A percentile compares a stretch with the other conserved stretches of the same genome.
These are phyloP conservation scores for Ogataea angusta DNA, from an alignment of 805 yeast species.

Conservation along the genomic window DNA sequence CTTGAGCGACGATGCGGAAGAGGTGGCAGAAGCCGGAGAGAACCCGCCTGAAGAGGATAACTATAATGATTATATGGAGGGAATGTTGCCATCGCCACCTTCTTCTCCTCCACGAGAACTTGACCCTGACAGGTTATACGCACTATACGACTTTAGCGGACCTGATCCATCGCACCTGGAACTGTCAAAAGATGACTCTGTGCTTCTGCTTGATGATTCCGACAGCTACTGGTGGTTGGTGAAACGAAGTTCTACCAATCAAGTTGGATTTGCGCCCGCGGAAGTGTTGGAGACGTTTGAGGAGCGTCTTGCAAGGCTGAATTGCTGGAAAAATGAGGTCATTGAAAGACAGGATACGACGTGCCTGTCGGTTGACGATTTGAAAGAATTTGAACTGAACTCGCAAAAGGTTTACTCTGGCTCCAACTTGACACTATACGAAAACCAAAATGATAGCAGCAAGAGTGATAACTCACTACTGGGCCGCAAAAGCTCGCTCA, in stretches of 20 bases:
- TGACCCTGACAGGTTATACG: conserved; percentile 81
- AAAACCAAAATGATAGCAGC: conserved; percentile 12
- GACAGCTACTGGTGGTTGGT: conserved; percentile 98
- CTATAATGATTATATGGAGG: conserved; percentile 42
- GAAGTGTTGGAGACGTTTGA: conserved; percentile 89
- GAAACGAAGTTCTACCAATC: conserved; percentile 36
- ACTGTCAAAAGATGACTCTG: conserved; percentile 75
- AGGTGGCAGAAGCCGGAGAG: conserved; percentile 9
- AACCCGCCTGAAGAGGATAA: conserved; percentile 26
- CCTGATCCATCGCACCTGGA: conserved; percentile 92
- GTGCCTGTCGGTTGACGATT: conserved; percentile 25
- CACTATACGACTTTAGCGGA: conserved; percentile 82
- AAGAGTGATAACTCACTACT: conserved; percentile 23
- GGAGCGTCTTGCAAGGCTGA: conserved; percentile 86
- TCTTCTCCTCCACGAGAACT: conserved; percentile 77
- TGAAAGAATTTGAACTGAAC: conserved; percentile 24
- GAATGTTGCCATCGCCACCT: conserved; percentile 59
- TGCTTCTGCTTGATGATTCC: conserved; percentile 76
- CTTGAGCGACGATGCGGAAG: conserved; percentile 1
- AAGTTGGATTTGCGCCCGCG: conserved; percentile 93
- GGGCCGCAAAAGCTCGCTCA: conserved; percentile 25
- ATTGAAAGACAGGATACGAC: conserved; percentile 38
- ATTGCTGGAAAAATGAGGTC: conserved; percentile 89
- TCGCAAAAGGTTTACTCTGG: conserved; percentile 18
- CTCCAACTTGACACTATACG: conserved; percentile 11